Evolutionary conservation across 2,329 filamentous ascomycete species (phyloP).

Genomic region (Calycina marina): DNA sequence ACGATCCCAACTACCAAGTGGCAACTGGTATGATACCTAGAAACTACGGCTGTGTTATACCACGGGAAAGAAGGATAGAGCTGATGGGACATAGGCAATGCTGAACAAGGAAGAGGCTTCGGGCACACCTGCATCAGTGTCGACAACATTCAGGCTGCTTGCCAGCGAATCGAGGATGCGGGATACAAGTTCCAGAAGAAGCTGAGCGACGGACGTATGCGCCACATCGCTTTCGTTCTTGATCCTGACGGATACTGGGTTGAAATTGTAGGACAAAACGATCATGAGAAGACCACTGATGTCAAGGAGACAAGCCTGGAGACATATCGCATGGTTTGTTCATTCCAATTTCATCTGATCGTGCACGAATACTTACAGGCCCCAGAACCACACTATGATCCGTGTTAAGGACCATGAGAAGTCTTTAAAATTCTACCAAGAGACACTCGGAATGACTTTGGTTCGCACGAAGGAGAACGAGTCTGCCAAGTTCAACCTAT

Average conservation of each 20-base stretch:
- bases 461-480: conserved; percentile 58
- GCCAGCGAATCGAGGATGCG: conserved; percentile 74
- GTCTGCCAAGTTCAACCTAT: conserved; percentile 69
- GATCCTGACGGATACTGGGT: conserved; percentile 83
- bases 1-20: conserved; percentile 64
- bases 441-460: conserved; percentile 77
- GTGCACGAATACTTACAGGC: background rate
- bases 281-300: conserved; percentile 55
- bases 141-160: conserved; percentile 78
- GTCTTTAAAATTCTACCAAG: conserved; percentile 68
- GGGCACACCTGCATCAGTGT: conserved; percentile 68
- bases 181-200: conserved; percentile 95
- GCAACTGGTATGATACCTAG: conserved; percentile 48
- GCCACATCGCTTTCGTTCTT: conserved; percentile 75
- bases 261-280: conserved; percentile 63
- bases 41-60: background rate
- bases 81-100: conserved; percentile 41
- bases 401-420: conserved; percentile 71
- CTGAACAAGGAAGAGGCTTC: conserved; percentile 63
- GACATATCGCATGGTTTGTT: conserved; percentile 55
- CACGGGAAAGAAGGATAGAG: no score
- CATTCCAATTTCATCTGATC: background rate
- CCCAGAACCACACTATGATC: conserved; percentile 81
- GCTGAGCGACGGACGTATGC: conserved; percentile 75
- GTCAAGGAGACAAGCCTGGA: conserved; percentile 56